These are phyloP conservation scores for Tricholoma sp. DNA, from an alignment of 768 basidiomycete genomes.

Conservation along the genomic window DNA sequence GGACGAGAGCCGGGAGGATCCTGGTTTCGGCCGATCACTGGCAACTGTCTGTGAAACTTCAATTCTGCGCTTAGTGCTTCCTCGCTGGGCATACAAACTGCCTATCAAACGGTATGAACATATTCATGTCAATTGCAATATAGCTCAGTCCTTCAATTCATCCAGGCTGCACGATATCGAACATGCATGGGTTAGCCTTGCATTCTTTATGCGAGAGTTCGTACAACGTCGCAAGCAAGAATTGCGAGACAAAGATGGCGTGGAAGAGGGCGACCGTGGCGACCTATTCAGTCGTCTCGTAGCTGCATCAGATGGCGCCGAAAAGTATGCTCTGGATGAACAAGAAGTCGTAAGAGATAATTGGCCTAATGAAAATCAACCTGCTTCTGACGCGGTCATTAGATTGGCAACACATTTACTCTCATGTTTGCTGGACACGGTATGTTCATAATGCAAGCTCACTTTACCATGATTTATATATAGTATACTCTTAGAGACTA, in stretches of 20 bases:
- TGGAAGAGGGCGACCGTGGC: not conserved
- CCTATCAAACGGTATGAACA: slow-evolving; percentile 16
- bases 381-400: not conserved
- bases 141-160: not conserved
- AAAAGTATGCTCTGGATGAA: slow-evolving; percentile 13
- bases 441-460: not conserved
- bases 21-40: slow-evolving; percentile 6
- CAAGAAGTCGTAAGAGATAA: slow-evolving; percentile 16
- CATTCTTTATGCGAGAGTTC: slow-evolving; percentile 10
- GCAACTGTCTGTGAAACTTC: slow-evolving; percentile 11
- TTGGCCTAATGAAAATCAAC: not conserved
- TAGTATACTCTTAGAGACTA: slow-evolving; percentile 34
- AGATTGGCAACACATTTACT: slow-evolving; percentile 21
- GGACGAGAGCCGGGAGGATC: slow-evolving; percentile 1
- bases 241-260: not conserved
- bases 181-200: slow-evolving; percentile 10
- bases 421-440: slow-evolving; percentile 23
- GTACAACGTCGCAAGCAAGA: slow-evolving; percentile 9
- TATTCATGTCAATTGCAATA: not conserved
- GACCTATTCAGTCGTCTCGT: slow-evolving; percentile 18
- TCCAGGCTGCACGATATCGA: slow-evolving; percentile 14
- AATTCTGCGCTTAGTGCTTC: slow-evolving; percentile 15
- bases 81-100: slow-evolving; percentile 19
- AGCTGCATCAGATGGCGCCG: slow-evolving; percentile 11
- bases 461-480: not conserved